Evolutionary conservation across 768 basidiomycete species (phyloP).

Genomic region (Crepidotus variabilis): DNA sequence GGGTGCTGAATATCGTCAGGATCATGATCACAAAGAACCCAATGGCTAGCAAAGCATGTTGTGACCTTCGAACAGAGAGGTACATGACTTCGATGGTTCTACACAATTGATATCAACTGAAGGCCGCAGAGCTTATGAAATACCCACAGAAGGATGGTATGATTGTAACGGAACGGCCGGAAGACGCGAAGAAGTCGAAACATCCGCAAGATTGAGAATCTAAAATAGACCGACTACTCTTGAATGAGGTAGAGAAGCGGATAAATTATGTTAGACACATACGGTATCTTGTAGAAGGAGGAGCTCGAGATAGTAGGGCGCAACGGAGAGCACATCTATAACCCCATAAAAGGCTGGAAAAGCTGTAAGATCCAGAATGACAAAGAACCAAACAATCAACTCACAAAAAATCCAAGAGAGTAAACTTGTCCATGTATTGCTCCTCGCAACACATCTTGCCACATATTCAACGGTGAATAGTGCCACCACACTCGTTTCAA

Average conservation of each 20-base stretch:
- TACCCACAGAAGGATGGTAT: slow-evolving; percentile 74
- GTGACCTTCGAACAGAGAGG: slow-evolving; percentile 78
- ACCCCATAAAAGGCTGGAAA: slow-evolving; percentile 72
- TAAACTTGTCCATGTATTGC: slow-evolving; percentile 55
- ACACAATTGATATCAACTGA: background rate
- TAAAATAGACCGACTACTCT: slow-evolving; percentile 73
- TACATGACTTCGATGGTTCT: slow-evolving; percentile 94
- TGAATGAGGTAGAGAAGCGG: background rate
- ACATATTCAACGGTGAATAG: slow-evolving; percentile 87
- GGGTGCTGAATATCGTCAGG: slow-evolving; percentile 86
- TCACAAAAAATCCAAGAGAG: slow-evolving; percentile 68
- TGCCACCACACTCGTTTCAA: slow-evolving; percentile 81
- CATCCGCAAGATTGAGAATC: slow-evolving; percentile 88
- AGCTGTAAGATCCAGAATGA: background rate
- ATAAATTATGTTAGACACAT: slow-evolving; percentile 1
- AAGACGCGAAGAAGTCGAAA: slow-evolving; percentile 89
- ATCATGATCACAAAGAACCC: slow-evolving; percentile 89
- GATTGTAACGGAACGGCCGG: slow-evolving; percentile 82
- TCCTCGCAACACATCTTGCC: slow-evolving; percentile 73
- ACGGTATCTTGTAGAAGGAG: slow-evolving; percentile 83
- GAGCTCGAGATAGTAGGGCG: slow-evolving; percentile 89
- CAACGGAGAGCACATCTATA: slow-evolving; percentile 79
- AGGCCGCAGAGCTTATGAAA: background rate
- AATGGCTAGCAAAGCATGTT: slow-evolving; percentile 82
- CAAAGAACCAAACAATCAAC: slow-evolving; percentile 35